Percentiles rank a stretch among this genome's conserved stretches.
These are phyloP conservation scores for Yarrowia osloensis DNA, from an alignment of 805 yeast species.

Conservation along the genomic window DNA sequence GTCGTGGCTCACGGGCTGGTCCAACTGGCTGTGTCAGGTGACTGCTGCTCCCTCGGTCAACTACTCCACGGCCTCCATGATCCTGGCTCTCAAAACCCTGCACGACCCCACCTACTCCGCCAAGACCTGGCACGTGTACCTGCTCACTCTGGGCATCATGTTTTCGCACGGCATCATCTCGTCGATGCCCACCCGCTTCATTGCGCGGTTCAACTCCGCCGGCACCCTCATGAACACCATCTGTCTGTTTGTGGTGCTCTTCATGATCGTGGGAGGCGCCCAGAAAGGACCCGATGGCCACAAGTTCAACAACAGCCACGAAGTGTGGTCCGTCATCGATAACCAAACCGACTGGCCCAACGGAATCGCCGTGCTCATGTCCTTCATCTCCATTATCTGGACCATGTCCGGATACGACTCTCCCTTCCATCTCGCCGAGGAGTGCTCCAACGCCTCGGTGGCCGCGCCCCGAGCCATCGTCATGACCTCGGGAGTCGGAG, in stretches of 20 bases:
- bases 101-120: conserved; percentile 47
- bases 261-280: conserved; percentile 54
- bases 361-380: conserved; percentile 59
- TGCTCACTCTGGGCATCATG: conserved; percentile 56
- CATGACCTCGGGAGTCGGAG: conserved; percentile 58
- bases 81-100: conserved; percentile 53
- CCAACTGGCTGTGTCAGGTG: conserved; percentile 65
- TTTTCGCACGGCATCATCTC: conserved; percentile 51
- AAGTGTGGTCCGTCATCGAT: conserved; percentile 55
- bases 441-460: conserved; percentile 60
- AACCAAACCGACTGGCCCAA: conserved; percentile 66
- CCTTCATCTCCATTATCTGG: conserved; percentile 46
- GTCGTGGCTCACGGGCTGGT: conserved; percentile 66
- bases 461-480: conserved; percentile 72
- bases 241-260: conserved; percentile 54
- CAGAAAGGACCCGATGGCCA: conserved; percentile 38
- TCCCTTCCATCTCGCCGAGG: conserved; percentile 75
- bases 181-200: conserved; percentile 56
- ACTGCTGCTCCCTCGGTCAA: conserved; percentile 64
- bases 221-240: conserved; percentile 55
- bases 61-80: conserved; percentile 58
- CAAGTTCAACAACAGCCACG: conserved; percentile 52
- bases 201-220: conserved; percentile 53
- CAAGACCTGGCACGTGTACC: conserved; percentile 53
- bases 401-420: conserved; percentile 77